Evolutionary conservation across 2,329 filamentous ascomycete genomes (phyloP).

Genomic region (Colletotrichum incanum): DNA sequence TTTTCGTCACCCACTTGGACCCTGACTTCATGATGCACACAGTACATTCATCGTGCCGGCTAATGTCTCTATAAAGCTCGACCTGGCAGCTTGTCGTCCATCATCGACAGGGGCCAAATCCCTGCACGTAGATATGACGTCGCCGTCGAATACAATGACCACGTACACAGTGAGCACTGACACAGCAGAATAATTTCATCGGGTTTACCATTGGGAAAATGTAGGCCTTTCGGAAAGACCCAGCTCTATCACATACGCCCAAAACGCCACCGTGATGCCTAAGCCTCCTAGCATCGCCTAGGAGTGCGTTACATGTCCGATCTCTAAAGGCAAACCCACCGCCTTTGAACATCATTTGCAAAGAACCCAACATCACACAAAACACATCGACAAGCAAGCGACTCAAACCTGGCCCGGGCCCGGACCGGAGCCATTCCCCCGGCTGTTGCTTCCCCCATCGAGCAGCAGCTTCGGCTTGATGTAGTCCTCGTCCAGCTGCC

Average conservation of each 20-base stretch:
- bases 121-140: too few species aligned
- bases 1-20: neutral
- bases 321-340: slow-evolving; percentile 1
- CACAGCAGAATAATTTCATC: neutral
- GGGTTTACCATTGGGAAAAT: neutral
- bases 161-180: too few species aligned
- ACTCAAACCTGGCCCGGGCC: slow-evolving; percentile 21
- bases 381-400: neutral
- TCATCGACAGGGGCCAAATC: neutral
- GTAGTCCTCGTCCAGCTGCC: slow-evolving; percentile 94
- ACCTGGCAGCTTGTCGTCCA: neutral
- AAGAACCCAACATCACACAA: neutral
- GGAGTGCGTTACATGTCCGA: slow-evolving; percentile 22
- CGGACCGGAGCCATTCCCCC: slow-evolving; percentile 35
- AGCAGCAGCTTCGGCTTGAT: slow-evolving; percentile 93
- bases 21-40: neutral
- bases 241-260: slow-evolving; percentile 33
- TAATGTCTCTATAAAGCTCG: neutral
- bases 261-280: slow-evolving; percentile 34
- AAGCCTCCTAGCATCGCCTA: slow-evolving; percentile 22
- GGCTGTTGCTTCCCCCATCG: slow-evolving; percentile 70
- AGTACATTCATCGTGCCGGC: neutral
- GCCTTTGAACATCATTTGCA: slow-evolving; percentile 16
- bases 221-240: slow-evolving; percentile 7
- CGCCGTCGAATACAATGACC: neutral